phyloP scores from a whole-genome alignment of 768 basidiomycete species.

The Chalciporus pseudorubinellus region DNA sequence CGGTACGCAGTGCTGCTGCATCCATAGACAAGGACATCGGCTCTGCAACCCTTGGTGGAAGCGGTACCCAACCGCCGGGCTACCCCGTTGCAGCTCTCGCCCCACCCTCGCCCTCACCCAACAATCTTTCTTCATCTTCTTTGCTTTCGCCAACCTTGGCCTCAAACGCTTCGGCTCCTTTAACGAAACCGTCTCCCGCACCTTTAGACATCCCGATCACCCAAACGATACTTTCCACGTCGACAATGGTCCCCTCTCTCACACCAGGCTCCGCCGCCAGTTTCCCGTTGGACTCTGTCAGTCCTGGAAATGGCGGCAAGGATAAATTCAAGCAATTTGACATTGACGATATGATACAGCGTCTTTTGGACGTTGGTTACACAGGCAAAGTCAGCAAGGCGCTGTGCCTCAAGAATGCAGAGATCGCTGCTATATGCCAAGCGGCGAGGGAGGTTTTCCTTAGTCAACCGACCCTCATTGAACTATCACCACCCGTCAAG shows the following conservation, averaged over 20 bases:
- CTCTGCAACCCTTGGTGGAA: conserved; percentile 41
- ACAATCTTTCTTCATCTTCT: conserved; percentile 40
- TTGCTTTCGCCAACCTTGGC: conserved; percentile 27
- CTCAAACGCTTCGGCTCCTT: conserved; percentile 12
- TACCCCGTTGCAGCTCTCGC: conserved; percentile 32
- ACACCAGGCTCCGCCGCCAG: conserved; percentile 50
- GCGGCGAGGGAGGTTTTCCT: conserved; percentile 97
- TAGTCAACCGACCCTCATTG: conserved; percentile 93
- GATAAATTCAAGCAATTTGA: conserved; percentile 74
- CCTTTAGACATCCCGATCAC: conserved; percentile 79
- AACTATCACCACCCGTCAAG: conserved; percentile 97
- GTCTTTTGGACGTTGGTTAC: conserved; percentile 94
- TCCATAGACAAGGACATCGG: conserved; percentile 32
- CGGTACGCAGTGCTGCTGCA: conserved; percentile 33
- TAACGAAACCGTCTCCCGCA: conserved; percentile 43
- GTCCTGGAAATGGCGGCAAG: conserved; percentile 42
- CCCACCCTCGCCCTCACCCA: conserved; percentile 38
- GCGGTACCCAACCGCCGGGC: conserved; percentile 33
- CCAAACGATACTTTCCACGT: conserved; percentile 81
- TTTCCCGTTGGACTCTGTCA: conserved; percentile 37
- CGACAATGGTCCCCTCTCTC: conserved; percentile 46
- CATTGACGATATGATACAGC: conserved; percentile 97
- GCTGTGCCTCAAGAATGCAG: conserved; percentile 90
- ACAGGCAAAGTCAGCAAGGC: conserved; percentile 98
- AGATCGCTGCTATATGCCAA: conserved; percentile 91